Conservation (phyloP, 2,329 filamentous ascomycete genomes). For the Coniochaeta sp. region DNA sequence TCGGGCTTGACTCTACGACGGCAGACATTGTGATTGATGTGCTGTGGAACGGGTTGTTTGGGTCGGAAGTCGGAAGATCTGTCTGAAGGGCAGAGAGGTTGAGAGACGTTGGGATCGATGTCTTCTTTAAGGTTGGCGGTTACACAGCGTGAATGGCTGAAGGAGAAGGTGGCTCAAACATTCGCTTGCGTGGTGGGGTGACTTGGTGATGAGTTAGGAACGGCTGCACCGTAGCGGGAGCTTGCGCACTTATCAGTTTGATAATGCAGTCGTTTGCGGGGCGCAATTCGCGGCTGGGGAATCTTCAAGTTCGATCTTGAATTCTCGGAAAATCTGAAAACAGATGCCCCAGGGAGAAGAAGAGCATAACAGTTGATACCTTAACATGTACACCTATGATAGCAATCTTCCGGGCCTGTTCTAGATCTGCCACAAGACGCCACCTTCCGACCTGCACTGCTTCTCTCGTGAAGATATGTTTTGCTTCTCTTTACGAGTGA, state of each 20-base stretch:
- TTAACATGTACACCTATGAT: too few species aligned
- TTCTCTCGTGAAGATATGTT: too few species aligned
- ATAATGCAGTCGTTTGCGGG: background rate
- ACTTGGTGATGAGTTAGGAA: background rate
- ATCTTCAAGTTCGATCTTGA: background rate
- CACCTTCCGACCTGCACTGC: background rate
- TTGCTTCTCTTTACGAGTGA: background rate
- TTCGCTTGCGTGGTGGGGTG: background rate
- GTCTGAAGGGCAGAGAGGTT: background rate
- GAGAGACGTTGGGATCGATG: background rate
- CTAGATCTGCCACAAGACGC: background rate
- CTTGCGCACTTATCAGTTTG: background rate
- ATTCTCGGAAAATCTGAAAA: background rate
- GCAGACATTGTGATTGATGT: conserved; percentile 28
- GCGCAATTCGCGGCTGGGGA: background rate
- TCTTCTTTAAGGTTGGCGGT: background rate
- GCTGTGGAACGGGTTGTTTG: background rate
- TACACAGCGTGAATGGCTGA: background rate
- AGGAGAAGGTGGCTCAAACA: background rate
- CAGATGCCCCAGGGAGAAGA: too few species aligned
- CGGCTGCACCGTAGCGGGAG: too few species aligned
- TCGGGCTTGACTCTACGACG: conserved; percentile 25
- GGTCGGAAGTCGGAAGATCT: background rate
- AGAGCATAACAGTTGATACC: too few species aligned
- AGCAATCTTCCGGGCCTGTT: background rate